Evolutionary conservation across 495 filamentous ascomycete genomes (phyloP).

Genomic region (Penicillium chermesinum): DNA sequence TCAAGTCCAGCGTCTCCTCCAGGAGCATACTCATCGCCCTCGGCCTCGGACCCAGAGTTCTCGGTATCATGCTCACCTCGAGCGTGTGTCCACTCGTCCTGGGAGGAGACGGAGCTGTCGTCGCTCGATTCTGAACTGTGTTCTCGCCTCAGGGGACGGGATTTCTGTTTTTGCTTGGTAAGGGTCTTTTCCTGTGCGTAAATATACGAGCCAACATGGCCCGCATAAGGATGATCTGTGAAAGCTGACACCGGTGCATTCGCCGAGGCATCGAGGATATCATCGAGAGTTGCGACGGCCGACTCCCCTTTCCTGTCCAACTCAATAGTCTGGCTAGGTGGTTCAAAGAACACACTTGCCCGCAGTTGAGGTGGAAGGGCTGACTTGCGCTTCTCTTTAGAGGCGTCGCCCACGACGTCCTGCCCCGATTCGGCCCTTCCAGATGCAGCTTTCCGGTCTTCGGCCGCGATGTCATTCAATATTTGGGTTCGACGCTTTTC

Average conservation of each 20-base stretch:
- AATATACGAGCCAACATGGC: slow-evolving; percentile 61
- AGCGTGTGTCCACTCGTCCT: slow-evolving; percentile 11
- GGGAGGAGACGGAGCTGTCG: slow-evolving; percentile 5
- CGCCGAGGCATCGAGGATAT: slow-evolving; percentile 90
- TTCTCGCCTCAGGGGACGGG: slow-evolving; percentile 18
- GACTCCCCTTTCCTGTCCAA: slow-evolving; percentile 73
- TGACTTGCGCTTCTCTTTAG: slow-evolving; percentile 31
- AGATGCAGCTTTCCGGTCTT: slow-evolving; percentile 41
- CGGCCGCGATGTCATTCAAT: slow-evolving; percentile 43
- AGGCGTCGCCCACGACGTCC: slow-evolving; percentile 9
- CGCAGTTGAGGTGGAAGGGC: slow-evolving; percentile 80
- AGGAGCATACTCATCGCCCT: slow-evolving; percentile 19
- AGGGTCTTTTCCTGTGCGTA: slow-evolving; percentile 44
- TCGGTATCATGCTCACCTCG: slow-evolving; percentile 15
- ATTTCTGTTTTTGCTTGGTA: slow-evolving; percentile 17
- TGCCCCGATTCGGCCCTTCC: slow-evolving; percentile 30
- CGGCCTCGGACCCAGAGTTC: slow-evolving; percentile 14
- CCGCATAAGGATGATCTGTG: slow-evolving; percentile 85
- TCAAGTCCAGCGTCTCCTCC: slow-evolving; percentile 39
- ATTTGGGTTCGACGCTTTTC: slow-evolving; percentile 66
- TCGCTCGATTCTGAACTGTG: slow-evolving; percentile 4
- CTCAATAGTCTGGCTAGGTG: slow-evolving; percentile 53
- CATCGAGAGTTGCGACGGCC: slow-evolving; percentile 84
- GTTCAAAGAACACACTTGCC: slow-evolving; percentile 86
- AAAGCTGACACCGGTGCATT: slow-evolving; percentile 90